phyloP scores from a whole-genome alignment of 176 grass and related monocot genomes.

The Cenchrus fungigraminus region DNA sequence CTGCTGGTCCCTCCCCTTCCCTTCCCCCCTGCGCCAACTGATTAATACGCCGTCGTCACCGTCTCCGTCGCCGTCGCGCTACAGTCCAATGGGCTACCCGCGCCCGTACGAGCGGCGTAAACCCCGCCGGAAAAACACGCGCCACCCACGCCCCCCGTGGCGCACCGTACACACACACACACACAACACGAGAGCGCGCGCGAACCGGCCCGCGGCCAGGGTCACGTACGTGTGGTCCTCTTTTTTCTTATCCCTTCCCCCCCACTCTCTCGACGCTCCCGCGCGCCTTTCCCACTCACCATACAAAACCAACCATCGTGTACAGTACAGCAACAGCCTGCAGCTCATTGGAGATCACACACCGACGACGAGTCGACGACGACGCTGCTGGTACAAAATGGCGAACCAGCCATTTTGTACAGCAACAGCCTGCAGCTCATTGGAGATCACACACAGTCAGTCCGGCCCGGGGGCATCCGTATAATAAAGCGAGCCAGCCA shows the following conservation, averaged over 20 bases:
- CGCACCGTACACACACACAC: background rate
- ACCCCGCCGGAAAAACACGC: slow-evolving; percentile 7
- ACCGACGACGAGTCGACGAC: background rate
- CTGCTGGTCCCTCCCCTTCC: background rate
- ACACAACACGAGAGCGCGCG: background rate
- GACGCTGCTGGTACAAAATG: background rate
- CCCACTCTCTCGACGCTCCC: too few relatives aligned
- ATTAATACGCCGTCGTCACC: slow-evolving; percentile 6
- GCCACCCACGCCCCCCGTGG: slow-evolving; percentile 20
- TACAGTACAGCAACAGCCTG: slow-evolving; percentile 37
- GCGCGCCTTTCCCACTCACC: slow-evolving; percentile 34
- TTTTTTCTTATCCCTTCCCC: slow-evolving; percentile 83
- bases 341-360: slow-evolving; percentile 34
- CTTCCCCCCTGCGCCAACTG: background rate
- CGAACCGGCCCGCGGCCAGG: background rate
- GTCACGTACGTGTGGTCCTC: slow-evolving; percentile 77
- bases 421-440: too few relatives aligned
- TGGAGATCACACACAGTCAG: too few relatives aligned
- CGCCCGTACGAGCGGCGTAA: background rate
- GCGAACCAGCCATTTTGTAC: background rate
- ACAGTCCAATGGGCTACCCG: slow-evolving; percentile 8
- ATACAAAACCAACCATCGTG: slow-evolving; percentile 40
- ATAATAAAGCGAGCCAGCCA: background rate
- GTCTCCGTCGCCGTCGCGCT: slow-evolving; percentile 40
- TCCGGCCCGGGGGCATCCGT: background rate